These are phyloP conservation scores for Trametes elegans DNA, from an alignment of 768 basidiomycete genomes.

Conservation along the genomic window DNA sequence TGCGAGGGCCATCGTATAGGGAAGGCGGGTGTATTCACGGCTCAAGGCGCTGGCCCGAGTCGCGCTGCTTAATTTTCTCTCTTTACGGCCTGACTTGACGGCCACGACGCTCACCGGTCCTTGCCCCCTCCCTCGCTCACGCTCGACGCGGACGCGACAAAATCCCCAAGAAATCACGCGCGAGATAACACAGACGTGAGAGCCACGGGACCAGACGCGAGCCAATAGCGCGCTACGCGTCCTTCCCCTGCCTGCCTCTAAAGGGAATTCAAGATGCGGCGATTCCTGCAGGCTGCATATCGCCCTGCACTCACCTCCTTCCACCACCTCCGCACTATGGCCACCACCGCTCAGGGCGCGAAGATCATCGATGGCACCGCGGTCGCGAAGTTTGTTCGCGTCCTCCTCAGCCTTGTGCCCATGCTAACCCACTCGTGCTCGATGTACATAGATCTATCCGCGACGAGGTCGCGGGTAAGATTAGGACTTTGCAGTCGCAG, in stretches of 20 bases:
- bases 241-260: slow-evolving; percentile 21
- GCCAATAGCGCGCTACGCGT: slow-evolving; percentile 22
- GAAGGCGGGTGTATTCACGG: background rate
- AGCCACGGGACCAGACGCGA: slow-evolving; percentile 9
- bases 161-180: slow-evolving; percentile 1
- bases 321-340: slow-evolving; percentile 29
- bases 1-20: slow-evolving; percentile 4
- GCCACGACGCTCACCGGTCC: background rate
- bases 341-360: slow-evolving; percentile 28
- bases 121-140: background rate
- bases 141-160: slow-evolving; percentile 3
- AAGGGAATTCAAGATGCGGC: slow-evolving; percentile 25
- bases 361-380: slow-evolving; percentile 80
- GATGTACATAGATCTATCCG: slow-evolving; percentile 68
- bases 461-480: slow-evolving; percentile 66
- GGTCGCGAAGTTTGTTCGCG: slow-evolving; percentile 69
- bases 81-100: slow-evolving; percentile 13
- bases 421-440: background rate
- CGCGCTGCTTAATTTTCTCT: too few relatives aligned
- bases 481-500: slow-evolving; percentile 58
- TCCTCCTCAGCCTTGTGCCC: slow-evolving; percentile 1
- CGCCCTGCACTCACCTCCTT: slow-evolving; percentile 19
- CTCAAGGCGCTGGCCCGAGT: too few relatives aligned
- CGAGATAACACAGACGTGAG: slow-evolving; percentile 10
- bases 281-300: slow-evolving; percentile 18